phyloP scores from a whole-genome alignment of 1,284 basidiomycete genomes.

The Apiotrichum sp. region DNA sequence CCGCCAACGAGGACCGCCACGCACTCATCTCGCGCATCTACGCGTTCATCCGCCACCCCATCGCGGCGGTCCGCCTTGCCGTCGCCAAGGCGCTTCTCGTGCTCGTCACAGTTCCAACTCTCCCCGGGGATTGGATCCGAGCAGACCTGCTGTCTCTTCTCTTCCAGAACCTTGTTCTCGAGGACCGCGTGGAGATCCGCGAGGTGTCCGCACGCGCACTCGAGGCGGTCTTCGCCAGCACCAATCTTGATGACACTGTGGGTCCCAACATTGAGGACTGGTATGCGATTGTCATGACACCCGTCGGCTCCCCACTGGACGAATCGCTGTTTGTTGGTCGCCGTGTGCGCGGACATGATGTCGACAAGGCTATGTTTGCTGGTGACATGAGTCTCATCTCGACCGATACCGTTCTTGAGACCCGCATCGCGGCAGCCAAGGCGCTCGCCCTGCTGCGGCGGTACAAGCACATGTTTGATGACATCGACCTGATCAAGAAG shows the following conservation, averaged over 20 bases:
- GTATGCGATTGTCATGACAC: slow-evolving; percentile 86
- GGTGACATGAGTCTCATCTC: slow-evolving; percentile 84
- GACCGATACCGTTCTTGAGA: slow-evolving; percentile 71
- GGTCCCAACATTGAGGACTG: slow-evolving; percentile 52
- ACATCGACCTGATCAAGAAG: slow-evolving; percentile 61
- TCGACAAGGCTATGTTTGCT: slow-evolving; percentile 91
- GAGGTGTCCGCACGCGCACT: slow-evolving; percentile 72
- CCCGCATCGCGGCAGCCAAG: slow-evolving; percentile 71
- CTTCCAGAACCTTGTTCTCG: slow-evolving; percentile 91
- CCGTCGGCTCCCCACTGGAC: slow-evolving; percentile 77
- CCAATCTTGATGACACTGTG: slow-evolving; percentile 36
- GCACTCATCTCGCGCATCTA: slow-evolving; percentile 81
- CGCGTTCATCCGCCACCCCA: slow-evolving; percentile 97
- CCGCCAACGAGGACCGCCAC: slow-evolving; percentile 30
- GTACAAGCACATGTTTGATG: slow-evolving; percentile 15
- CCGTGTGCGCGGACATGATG: slow-evolving; percentile 63
- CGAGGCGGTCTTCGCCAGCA: slow-evolving; percentile 60
- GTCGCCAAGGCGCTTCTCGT: slow-evolving; percentile 85
- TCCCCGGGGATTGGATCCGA: slow-evolving; percentile 76
- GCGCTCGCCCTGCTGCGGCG: slow-evolving; percentile 59
- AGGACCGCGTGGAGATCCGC: slow-evolving; percentile 82
- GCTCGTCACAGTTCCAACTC: slow-evolving; percentile 70
- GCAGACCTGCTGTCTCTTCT: slow-evolving; percentile 73
- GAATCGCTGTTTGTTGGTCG: slow-evolving; percentile 59
- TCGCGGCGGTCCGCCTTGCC: slow-evolving; percentile 84